phyloP scores from a whole-genome alignment of 2,329 filamentous ascomycete species.

The Leptographium procerum region DNA sequence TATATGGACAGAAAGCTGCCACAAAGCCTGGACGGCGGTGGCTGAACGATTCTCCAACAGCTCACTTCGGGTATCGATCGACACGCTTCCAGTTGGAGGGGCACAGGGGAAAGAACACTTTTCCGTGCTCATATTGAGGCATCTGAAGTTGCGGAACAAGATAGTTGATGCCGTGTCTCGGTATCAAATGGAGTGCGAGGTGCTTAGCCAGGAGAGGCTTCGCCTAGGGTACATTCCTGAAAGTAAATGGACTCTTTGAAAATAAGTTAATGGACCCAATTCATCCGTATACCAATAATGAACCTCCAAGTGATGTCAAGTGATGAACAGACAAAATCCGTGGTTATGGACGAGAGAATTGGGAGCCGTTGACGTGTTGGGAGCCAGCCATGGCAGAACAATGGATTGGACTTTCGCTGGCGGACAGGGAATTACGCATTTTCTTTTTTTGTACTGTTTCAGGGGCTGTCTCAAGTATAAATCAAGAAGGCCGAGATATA shows the following conservation, averaged over 20 bases:
- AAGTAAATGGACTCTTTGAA: not conserved
- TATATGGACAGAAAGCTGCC: not conserved
- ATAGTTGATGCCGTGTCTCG: not conserved
- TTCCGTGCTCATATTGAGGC: not conserved
- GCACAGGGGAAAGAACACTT: not conserved
- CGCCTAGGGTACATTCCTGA: too few species aligned
- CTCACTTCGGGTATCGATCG: not conserved
- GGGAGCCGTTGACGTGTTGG: too few species aligned
- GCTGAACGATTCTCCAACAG: not conserved
- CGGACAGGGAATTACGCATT: too few species aligned
- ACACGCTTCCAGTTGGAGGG: not conserved
- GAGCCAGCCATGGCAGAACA: too few species aligned
- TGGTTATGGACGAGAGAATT: too few species aligned
- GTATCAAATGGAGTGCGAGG: not conserved
- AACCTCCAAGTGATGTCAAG: not conserved
- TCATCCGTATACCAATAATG: not conserved
- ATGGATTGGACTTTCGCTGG: too few species aligned
- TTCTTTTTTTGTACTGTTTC: too few species aligned
- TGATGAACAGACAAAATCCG: not conserved
- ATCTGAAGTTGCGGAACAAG: not conserved
- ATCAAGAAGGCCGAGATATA: too few species aligned
- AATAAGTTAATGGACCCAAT: too few species aligned
- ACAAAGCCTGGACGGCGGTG: not conserved
- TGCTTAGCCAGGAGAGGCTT: not conserved
- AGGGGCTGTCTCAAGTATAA: too few species aligned